Percentiles rank a stretch among this genome's conserved stretches.
Conservation (phyloP, 1,139 yeast species). For the Magnusiomyces suaveolens region DNA sequence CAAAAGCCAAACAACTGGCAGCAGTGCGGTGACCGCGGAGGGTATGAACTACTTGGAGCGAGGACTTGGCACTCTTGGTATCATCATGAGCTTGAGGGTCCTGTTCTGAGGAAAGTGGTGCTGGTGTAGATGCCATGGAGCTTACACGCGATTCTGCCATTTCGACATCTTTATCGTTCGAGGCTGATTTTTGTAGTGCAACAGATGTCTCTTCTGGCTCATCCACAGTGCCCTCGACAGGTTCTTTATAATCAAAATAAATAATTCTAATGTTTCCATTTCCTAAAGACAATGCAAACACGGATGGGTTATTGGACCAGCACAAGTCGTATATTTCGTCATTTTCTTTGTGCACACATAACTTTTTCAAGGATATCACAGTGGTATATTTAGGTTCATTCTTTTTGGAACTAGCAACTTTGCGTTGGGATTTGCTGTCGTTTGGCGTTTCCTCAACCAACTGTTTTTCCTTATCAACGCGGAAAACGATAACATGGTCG, state of each 20-base stretch:
- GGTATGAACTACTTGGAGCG: conserved; percentile 23
- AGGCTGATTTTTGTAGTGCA: neutral
- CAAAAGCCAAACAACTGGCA: conserved; percentile 43
- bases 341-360: conserved; percentile 18
- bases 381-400: conserved; percentile 8
- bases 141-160: neutral
- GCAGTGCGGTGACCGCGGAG: conserved; percentile 47
- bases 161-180: conserved; percentile 2
- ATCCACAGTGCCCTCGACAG: neutral
- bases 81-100: neutral
- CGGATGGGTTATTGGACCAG: conserved; percentile 26
- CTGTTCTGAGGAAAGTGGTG: neutral
- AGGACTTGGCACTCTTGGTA: neutral
- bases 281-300: conserved; percentile 29
- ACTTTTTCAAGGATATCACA: conserved; percentile 13
- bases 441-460: neutral
- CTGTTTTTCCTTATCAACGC: conserved; percentile 2
- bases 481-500: conserved; percentile 18
- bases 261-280: conserved; percentile 30
- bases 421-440: neutral
- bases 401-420: neutral
- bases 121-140: neutral
- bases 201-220: neutral
- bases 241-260: conserved; percentile 15
- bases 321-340: conserved; percentile 35